Conservation (phyloP, 352 stramenopile genomes). For the Globisporangium ultimum region DNA sequence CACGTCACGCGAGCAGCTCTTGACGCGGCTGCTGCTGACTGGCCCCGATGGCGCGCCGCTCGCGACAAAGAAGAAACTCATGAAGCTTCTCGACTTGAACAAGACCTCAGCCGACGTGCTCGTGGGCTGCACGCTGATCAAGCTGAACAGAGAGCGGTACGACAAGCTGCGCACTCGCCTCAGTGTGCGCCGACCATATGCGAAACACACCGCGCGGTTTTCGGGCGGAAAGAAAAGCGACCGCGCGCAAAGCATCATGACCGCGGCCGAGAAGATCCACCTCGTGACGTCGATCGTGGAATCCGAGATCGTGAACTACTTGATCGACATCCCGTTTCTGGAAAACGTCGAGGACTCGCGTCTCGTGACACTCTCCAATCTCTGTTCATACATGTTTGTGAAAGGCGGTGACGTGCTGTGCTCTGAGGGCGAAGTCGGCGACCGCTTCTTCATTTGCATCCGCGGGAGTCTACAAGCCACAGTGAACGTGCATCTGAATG, state of each 20-base stretch:
- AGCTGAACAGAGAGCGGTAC: conserved; percentile 53
- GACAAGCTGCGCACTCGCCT: conserved; percentile 31
- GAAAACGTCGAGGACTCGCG: conserved; percentile 54
- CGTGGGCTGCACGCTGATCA: conserved; percentile 53
- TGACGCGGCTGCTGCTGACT: conserved; percentile 34
- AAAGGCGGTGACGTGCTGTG: conserved; percentile 45
- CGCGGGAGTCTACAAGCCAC: conserved; percentile 49
- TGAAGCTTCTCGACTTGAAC: conserved; percentile 58
- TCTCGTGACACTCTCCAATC: conserved; percentile 55
- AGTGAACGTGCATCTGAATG: conserved; percentile 31
- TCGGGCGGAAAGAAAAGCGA: conserved; percentile 24
- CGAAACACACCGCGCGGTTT: conserved; percentile 56
- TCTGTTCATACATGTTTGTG: conserved; percentile 69
- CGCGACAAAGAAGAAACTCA: conserved; percentile 47
- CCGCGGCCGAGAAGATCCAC: conserved; percentile 55
- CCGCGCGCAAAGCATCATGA: conserved; percentile 21
- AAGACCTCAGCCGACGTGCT: conserved; percentile 48
- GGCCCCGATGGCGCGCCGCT: conserved; percentile 17
- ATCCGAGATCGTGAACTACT: conserved; percentile 63
- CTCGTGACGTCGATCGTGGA: conserved; percentile 63
- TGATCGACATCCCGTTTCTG: conserved; percentile 66
- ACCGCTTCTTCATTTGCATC: conserved; percentile 74
- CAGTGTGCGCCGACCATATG: conserved; percentile 17
- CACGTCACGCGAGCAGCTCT: conserved; percentile 40
- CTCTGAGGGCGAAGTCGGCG: conserved; percentile 51